Evolutionary conservation across 2,329 filamentous ascomycete species (phyloP).

Genomic region (Bretziella fagacearum): DNA sequence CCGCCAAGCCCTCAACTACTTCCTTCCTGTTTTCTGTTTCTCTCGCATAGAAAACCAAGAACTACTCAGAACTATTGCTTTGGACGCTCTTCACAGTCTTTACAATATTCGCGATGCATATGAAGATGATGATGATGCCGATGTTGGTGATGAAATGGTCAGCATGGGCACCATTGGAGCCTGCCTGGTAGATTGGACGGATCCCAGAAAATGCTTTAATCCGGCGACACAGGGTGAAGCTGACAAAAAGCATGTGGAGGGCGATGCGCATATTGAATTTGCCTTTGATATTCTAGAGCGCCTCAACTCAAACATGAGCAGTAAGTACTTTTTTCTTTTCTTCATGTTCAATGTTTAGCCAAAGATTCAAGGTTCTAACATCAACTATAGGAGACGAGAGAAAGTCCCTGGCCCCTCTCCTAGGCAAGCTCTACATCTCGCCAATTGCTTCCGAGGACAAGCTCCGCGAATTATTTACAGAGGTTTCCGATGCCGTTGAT

Average conservation of each 20-base stretch:
- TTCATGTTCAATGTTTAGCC: too few species aligned
- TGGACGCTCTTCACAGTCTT: conserved; percentile 59
- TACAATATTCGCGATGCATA: conserved; percentile 54
- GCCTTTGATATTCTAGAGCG: conserved; percentile 63
- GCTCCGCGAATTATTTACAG: conserved; percentile 39
- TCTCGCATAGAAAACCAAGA: conserved; percentile 67
- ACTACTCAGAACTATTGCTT: conserved; percentile 57
- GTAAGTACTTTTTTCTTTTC: too few species aligned
- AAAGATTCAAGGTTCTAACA: conserved; percentile 19
- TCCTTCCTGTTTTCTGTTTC: conserved; percentile 87
- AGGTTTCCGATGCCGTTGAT: conserved; percentile 46
- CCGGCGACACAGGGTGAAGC: conserved; percentile 33
- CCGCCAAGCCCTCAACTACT: conserved; percentile 77
- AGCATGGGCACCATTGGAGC: conserved; percentile 61
- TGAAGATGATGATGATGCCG: conserved; percentile 60
- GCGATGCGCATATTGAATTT: conserved; percentile 65
- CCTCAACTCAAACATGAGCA: conserved; percentile 46
- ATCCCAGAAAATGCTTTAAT: conserved; percentile 61
- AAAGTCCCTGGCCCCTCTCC: conserved; percentile 59
- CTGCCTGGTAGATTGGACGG: conserved; percentile 86
- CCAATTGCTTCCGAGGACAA: conserved; percentile 44
- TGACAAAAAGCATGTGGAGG: conserved; percentile 48
- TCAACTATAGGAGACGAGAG: conserved; percentile 56
- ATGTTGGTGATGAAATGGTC: conserved; percentile 63
- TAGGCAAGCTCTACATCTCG: conserved; percentile 69